Evolutionary conservation across 2,329 filamentous ascomycete species (phyloP).

Genomic region (Colletotrichum liaoningense): DNA sequence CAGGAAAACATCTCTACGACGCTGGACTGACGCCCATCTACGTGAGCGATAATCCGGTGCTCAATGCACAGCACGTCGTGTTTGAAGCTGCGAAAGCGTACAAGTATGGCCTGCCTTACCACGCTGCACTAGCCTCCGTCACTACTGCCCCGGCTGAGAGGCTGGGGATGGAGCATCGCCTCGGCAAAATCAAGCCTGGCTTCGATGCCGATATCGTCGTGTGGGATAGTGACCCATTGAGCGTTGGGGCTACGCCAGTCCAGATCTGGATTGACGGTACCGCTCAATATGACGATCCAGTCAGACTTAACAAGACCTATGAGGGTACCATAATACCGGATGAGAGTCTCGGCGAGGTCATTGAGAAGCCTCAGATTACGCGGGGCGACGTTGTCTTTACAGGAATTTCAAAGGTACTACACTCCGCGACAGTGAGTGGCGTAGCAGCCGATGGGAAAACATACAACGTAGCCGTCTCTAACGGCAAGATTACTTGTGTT

Average conservation of each 20-base stretch:
- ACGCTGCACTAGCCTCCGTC: slow-evolving; percentile 67
- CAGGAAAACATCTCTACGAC: slow-evolving; percentile 74
- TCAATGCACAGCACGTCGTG: slow-evolving; percentile 77
- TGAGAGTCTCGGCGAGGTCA: slow-evolving; percentile 50
- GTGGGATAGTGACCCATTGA: slow-evolving; percentile 73
- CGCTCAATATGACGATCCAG: slow-evolving; percentile 65
- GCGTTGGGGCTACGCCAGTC: slow-evolving; percentile 67
- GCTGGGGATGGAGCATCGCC: slow-evolving; percentile 65
- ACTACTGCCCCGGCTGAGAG: slow-evolving; percentile 69
- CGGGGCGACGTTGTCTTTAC: slow-evolving; percentile 62
- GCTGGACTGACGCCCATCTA: slow-evolving; percentile 74
- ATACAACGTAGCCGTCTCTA: slow-evolving; percentile 61
- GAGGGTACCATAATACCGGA: slow-evolving; percentile 52
- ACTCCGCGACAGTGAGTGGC: slow-evolving; percentile 52
- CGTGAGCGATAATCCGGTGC: slow-evolving; percentile 76
- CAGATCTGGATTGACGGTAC: slow-evolving; percentile 75
- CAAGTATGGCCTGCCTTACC: slow-evolving; percentile 70
- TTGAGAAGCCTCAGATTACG: slow-evolving; percentile 51
- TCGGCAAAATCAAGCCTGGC: slow-evolving; percentile 71
- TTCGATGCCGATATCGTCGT: slow-evolving; percentile 72
- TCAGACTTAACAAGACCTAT: slow-evolving; percentile 64
- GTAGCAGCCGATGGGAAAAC: slow-evolving; percentile 45
- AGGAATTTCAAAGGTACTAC: slow-evolving; percentile 63
- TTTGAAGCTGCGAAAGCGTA: slow-evolving; percentile 72
- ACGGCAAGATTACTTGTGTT: slow-evolving; percentile 68